These are phyloP conservation scores for Beta vulgaris DNA, from an alignment of 148 eudicot genomes.

Conservation along the genomic window DNA sequence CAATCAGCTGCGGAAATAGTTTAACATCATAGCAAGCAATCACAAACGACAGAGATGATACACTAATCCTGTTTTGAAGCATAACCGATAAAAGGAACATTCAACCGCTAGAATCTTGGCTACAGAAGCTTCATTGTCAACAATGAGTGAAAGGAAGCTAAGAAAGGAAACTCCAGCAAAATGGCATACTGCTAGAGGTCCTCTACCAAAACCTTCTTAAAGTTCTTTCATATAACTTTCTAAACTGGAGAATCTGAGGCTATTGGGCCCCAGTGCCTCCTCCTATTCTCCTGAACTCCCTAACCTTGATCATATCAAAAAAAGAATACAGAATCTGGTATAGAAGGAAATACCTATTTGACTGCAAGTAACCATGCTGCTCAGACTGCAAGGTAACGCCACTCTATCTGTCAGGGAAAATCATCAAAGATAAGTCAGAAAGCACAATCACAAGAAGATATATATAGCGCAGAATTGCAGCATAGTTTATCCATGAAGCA, in stretches of 20 bases:
- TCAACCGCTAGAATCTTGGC: not conserved
- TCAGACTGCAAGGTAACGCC: not conserved
- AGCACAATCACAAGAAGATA: not conserved
- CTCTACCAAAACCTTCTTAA: not conserved
- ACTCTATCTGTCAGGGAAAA: slow-evolving; percentile 7
- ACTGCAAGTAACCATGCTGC: not conserved
- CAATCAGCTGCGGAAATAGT: not conserved
- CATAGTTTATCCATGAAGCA: not conserved
- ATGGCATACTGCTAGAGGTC: not conserved
- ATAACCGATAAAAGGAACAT: not conserved
- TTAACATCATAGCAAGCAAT: not conserved
- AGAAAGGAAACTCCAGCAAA: not conserved
- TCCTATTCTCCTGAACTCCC: not conserved
- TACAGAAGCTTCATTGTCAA: not conserved
- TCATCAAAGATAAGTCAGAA: not conserved
- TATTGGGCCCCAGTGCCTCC: not conserved
- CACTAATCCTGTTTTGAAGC: not conserved
- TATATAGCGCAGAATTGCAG: not conserved
- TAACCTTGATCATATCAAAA: not conserved
- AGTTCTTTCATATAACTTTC: not conserved
- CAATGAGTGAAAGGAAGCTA: not conserved
- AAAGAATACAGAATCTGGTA: not conserved
- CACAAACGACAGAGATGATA: not conserved
- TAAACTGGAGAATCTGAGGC: not conserved
- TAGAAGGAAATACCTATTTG: slow-evolving; percentile 7